phyloP scores from a whole-genome alignment of 2,329 filamentous ascomycete genomes.

The Mycosphaerelloides madeirae region DNA sequence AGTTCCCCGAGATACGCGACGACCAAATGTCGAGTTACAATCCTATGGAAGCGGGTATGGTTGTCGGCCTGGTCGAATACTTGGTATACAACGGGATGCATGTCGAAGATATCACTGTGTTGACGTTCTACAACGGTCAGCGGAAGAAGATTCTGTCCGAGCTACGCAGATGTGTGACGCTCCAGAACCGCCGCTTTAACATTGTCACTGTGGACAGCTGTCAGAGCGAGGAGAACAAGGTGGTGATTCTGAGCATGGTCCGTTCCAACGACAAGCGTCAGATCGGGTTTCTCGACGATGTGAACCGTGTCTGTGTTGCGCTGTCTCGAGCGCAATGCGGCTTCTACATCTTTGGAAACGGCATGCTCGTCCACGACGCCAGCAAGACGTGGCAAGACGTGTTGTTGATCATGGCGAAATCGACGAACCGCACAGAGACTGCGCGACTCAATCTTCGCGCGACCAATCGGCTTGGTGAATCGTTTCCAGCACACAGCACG shows the following conservation, averaged over 20 bases:
- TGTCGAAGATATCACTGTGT: constrained; percentile 63
- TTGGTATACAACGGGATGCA: constrained; percentile 63
- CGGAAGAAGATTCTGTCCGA: constrained; percentile 57
- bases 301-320: constrained; percentile 59
- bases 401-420: constrained; percentile 26
- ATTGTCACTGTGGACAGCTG: constrained; percentile 84
- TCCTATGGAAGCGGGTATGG: constrained; percentile 66
- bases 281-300: constrained; percentile 70
- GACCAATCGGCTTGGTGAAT: constrained; percentile 21
- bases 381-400: constrained; percentile 27
- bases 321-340: constrained; percentile 69
- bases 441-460: constrained; percentile 14
- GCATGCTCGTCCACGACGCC: constrained; percentile 41
- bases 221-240: constrained; percentile 84
- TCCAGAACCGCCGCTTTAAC: constrained; percentile 37
- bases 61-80: constrained; percentile 67
- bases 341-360: constrained; percentile 81
- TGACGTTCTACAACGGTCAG: constrained; percentile 88
- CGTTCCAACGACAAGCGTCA: constrained; percentile 56
- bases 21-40: constrained; percentile 65
- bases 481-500: constrained; percentile 25
- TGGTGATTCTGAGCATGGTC: constrained; percentile 75
- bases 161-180: constrained; percentile 32
- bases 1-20: constrained; percentile 61
- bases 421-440: constrained; percentile 10